Evolutionary conservation across 257 asterid genomes (phyloP), one percentile per base, ranked within the genome.

Genomic region (Oldenlandia corymbosa): DNA sequence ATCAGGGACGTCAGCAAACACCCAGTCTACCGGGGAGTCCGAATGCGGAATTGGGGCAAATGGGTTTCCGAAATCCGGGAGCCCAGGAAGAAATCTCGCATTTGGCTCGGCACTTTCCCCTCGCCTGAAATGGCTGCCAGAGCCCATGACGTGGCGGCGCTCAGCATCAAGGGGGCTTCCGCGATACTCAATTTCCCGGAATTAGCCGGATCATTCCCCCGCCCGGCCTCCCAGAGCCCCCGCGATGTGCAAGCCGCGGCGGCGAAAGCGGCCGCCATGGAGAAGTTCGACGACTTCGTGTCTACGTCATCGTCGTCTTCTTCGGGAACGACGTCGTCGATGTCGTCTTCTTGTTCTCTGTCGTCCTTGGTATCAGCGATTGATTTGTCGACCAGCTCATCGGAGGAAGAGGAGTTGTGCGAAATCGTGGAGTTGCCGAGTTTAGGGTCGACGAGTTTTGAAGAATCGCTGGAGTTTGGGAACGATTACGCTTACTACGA

Each of bases 121-220:
- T 84, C 87, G 0, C 94, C 95, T 4, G 94, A 90, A 60, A 90
- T 90, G 97, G 95, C 97, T 34, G 97, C 97, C 67, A 78, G 97
- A 72, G 97, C 97, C 10, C 97, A 90, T 58, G 97, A 90, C 74
- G 97, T 80, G 47, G 97, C 97, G 0, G 95, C 95, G 2, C 36
- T 86, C 5, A 82, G 87, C 79, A 86, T 88, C 26, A 88, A 88
- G 24, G 96, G 96, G 17, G 76, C 78, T 12, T 71, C 95, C 2
- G 96, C 90, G 1, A 83, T 81, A 1, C 85, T 88, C 10, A 86
- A 88, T 60, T 88, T 88, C 59, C 96, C 96, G 1, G 77, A 86
- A 51, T 75, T 88, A 0, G 95, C 88, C 0, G 69, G 67, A 0
- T 52, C 52, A 0, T 68, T 88, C 55, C 96, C 96, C 12, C 83